A percentile compares a stretch with the other conserved stretches of the same genome.
phyloP scores from a whole-genome alignment of 176 grass and related monocot species.

The Paspalum vaginatum region DNA sequence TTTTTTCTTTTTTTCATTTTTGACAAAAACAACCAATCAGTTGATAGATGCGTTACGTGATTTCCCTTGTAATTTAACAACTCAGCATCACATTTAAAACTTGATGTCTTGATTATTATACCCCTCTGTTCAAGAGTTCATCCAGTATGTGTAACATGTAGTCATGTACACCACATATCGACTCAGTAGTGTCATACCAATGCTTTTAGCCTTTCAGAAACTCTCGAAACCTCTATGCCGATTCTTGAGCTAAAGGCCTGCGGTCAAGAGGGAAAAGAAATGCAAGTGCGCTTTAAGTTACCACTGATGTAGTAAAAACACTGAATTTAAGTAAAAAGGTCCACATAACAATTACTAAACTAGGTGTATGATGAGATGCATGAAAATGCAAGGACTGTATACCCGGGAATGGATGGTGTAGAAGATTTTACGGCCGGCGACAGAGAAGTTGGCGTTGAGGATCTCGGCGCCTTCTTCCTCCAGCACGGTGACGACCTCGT shows the following conservation, averaged over 20 bases:
- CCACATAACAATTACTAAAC: too few relatives aligned
- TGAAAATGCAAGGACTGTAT: not conserved
- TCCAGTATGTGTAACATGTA: not conserved
- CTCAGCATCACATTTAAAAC: not conserved
- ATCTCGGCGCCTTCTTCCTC: constrained; percentile 71
- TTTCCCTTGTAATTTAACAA: not conserved
- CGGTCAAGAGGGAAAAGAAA: not conserved
- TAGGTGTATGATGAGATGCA: too few relatives aligned
- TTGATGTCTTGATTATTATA: not conserved
- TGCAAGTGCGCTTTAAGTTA: not conserved
- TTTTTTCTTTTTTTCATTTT: too few relatives aligned
- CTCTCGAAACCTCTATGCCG: constrained; percentile 55
- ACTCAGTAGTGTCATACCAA: constrained; percentile 28
- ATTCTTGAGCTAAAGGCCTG: constrained; percentile 73
- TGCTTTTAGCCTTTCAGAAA: constrained; percentile 52
- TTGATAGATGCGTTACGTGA: not conserved
- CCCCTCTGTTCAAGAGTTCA: not conserved
- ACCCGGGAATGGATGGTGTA: constrained; percentile 40
- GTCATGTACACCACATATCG: too few relatives aligned
- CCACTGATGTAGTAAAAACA: too few relatives aligned
- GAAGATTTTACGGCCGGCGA: constrained; percentile 38
- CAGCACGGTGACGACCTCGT: constrained; percentile 51
- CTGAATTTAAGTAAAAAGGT: too few relatives aligned
- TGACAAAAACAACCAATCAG: too few relatives aligned
- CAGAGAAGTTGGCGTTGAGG: constrained; percentile 39